Evolutionary conservation across 768 basidiomycete genomes (phyloP).

Genomic region (Russula sp.): DNA sequence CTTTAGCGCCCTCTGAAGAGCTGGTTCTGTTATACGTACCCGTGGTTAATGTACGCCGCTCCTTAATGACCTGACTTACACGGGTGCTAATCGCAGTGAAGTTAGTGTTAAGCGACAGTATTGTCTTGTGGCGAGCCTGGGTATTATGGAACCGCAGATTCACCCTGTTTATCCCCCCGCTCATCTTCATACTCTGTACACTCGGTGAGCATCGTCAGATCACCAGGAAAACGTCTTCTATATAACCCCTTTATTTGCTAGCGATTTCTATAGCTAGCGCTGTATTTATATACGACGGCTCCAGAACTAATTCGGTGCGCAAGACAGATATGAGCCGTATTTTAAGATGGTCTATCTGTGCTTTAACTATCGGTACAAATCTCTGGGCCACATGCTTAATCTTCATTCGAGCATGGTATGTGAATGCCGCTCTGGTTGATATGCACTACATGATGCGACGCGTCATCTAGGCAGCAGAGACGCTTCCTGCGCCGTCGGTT

Average conservation of each 20-base stretch:
- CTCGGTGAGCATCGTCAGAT: slow-evolving; percentile 1
- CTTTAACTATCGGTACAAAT: too few relatives aligned
- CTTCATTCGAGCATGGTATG: too few relatives aligned
- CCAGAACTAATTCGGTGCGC: too few relatives aligned
- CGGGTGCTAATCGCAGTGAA: background rate
- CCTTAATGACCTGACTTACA: background rate
- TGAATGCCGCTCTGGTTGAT: too few relatives aligned
- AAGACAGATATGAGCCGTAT: too few relatives aligned
- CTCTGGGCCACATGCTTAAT: too few relatives aligned
- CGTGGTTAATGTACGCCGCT: slow-evolving; percentile 1
- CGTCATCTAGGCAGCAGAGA: too few relatives aligned
- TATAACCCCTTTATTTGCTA: background rate
- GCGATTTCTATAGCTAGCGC: background rate
- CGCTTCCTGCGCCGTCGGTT: too few relatives aligned
- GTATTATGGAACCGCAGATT: slow-evolving; percentile 4
- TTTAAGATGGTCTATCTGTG: too few relatives aligned
- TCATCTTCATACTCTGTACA: slow-evolving; percentile 1
- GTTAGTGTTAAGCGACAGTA: slow-evolving; percentile 5
- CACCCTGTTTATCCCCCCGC: background rate
- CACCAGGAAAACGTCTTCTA: background rate
- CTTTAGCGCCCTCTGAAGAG: background rate
- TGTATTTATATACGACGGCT: too few relatives aligned
- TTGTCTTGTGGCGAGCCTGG: slow-evolving; percentile 18
- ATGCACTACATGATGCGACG: too few relatives aligned
- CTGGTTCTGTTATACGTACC: background rate